These are phyloP conservation scores for Clitopilus hobsonii DNA, from an alignment of 768 basidiomycete species.

Conservation along the genomic window DNA sequence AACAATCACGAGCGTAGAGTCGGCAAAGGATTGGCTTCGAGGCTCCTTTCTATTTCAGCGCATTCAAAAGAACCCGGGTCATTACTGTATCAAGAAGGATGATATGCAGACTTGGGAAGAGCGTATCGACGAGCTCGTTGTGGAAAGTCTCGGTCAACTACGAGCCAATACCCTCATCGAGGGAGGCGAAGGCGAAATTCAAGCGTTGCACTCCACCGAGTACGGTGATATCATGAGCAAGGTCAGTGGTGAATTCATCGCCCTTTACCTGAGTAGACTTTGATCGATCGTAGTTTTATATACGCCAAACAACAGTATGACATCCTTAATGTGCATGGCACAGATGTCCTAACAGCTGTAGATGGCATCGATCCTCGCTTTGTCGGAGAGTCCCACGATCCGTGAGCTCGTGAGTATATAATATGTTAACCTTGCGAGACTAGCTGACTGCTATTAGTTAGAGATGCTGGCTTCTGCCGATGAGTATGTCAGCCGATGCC, in stretches of 20 bases:
- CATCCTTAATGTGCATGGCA: neutral
- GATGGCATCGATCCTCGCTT: conserved; percentile 64
- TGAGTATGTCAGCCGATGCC: conserved; percentile 40
- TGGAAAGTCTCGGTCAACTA: conserved; percentile 56
- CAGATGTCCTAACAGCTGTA: conserved; percentile 18
- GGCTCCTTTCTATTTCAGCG: conserved; percentile 86
- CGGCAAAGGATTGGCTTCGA: conserved; percentile 79
- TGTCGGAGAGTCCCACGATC: conserved; percentile 50
- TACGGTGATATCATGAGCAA: conserved; percentile 88
- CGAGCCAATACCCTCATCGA: conserved; percentile 57
- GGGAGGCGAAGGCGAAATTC: conserved; percentile 31
- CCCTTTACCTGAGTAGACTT: conserved; percentile 5
- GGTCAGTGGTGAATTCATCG: conserved; percentile 30
- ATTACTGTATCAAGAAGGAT: conserved; percentile 64
- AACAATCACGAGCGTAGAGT: conserved; percentile 66
- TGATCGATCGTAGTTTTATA: conserved; percentile 52
- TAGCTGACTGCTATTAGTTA: conserved; percentile 35
- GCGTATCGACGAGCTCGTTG: conserved; percentile 69
- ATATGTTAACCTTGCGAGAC: neutral
- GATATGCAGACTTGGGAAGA: conserved; percentile 63
- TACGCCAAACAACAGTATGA: conserved; percentile 62
- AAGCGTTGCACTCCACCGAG: conserved; percentile 55
- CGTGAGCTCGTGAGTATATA: conserved; percentile 59
- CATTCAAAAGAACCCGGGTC: conserved; percentile 75
- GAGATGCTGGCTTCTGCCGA: conserved; percentile 61